Conservation (phyloP, 805 yeast species). For the Wickerhamiella lipophila region DNA sequence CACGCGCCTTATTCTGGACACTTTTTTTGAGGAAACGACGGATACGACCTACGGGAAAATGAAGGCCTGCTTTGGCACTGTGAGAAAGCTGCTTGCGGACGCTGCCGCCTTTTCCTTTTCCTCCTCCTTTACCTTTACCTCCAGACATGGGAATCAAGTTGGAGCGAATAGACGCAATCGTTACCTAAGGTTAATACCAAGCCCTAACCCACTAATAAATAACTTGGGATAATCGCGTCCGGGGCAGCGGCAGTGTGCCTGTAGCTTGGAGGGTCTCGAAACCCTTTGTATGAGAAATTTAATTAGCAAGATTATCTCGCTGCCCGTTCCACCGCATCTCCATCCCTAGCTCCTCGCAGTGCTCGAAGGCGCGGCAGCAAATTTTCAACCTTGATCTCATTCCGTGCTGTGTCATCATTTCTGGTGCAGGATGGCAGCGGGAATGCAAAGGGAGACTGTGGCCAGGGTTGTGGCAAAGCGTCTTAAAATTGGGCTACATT, state of each 20-base stretch:
- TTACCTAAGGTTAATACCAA: slow-evolving; percentile 2
- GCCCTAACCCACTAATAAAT: background rate
- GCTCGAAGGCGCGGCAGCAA: background rate
- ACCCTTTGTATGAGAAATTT: too few relatives aligned
- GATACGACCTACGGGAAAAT: slow-evolving; percentile 99
- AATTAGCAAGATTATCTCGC: too few relatives aligned
- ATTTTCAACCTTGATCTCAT: background rate
- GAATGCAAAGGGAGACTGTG: background rate
- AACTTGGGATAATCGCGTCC: background rate
- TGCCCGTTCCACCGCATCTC: too few relatives aligned
- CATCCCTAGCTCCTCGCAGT: too few relatives aligned
- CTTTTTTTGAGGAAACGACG: slow-evolving; percentile 91
- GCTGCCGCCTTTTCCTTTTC: slow-evolving; percentile 69
- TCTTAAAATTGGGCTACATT: too few relatives aligned
- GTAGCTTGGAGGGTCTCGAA: background rate
- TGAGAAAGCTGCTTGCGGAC: slow-evolving; percentile 20
- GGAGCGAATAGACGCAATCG: slow-evolving; percentile 6
- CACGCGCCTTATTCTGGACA: slow-evolving; percentile 72
- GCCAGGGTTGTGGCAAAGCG: background rate
- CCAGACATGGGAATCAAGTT: slow-evolving; percentile 51
- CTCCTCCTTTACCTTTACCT: slow-evolving; percentile 78
- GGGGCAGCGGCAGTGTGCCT: background rate
- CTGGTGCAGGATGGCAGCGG: slow-evolving; percentile 2
- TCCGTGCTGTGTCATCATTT: slow-evolving; percentile 2
- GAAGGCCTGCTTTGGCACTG: slow-evolving; percentile 61